phyloP scores from a whole-genome alignment of 352 stramenopile genomes.

The Plasmopara muralis region DNA sequence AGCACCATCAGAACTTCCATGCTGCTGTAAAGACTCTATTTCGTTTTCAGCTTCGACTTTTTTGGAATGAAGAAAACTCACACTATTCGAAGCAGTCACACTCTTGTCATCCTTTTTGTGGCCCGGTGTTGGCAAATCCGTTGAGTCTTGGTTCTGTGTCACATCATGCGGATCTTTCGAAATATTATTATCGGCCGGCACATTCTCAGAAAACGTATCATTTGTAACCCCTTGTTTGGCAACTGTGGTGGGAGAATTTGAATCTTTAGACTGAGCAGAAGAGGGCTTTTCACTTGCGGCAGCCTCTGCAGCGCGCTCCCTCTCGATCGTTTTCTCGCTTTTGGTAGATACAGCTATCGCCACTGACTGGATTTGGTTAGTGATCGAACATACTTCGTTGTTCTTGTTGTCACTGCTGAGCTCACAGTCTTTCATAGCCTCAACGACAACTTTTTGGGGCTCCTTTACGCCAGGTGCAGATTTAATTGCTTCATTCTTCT shows the following conservation, averaged over 20 bases:
- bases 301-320: not conserved
- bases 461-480: not conserved
- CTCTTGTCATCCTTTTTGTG: slow-evolving; percentile 2
- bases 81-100: not conserved
- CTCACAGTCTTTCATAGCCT: not conserved
- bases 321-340: slow-evolving; percentile 3
- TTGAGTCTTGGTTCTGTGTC: not conserved
- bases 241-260: slow-evolving; percentile 1
- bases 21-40: not conserved
- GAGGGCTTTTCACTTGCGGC: not conserved
- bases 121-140: not conserved
- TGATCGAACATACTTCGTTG: not conserved
- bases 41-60: slow-evolving; percentile 3
- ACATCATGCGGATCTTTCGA: not conserved
- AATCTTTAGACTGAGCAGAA: not conserved
- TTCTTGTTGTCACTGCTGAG: slow-evolving; percentile 1
- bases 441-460: not conserved
- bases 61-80: not conserved
- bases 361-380: not conserved
- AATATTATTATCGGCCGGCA: not conserved
- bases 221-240: not conserved
- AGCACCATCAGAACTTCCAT: not conserved
- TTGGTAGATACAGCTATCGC: not conserved
- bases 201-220: slow-evolving; percentile 1
- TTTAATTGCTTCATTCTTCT: slow-evolving; percentile 1